Evolutionary conservation across 768 basidiomycete genomes (phyloP).

Genomic region (Antrodiella citrinella): DNA sequence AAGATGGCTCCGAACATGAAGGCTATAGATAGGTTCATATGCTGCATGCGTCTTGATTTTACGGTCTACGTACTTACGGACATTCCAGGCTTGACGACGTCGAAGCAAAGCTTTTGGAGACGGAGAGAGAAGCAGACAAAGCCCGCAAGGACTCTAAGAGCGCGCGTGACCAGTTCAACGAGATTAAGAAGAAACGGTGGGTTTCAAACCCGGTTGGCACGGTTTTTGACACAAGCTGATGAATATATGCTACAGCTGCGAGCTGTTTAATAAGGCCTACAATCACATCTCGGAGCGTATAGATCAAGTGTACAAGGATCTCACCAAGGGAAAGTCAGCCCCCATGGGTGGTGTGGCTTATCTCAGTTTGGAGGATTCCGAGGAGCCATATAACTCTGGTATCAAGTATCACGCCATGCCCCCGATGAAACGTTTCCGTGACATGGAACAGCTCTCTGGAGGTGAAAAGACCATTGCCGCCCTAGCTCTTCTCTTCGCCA

Average conservation of each 20-base stretch:
- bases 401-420: slow-evolving; percentile 99
- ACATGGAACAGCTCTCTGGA: slow-evolving; percentile 98
- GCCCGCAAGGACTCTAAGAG: slow-evolving; percentile 83
- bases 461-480: slow-evolving; percentile 99
- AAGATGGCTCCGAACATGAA: slow-evolving; percentile 96
- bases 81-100: slow-evolving; percentile 68
- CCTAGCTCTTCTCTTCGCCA: slow-evolving; percentile 91
- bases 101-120: slow-evolving; percentile 76
- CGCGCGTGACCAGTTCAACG: slow-evolving; percentile 89
- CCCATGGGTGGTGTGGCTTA: slow-evolving; percentile 97
- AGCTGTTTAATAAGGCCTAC: slow-evolving; percentile 93
- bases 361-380: slow-evolving; percentile 90
- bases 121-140: slow-evolving; percentile 88
- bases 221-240: background rate
- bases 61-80: background rate
- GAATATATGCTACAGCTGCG: slow-evolving; percentile 38
- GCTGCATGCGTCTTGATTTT: background rate
- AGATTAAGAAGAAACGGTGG: slow-evolving; percentile 75
- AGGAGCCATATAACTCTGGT: slow-evolving; percentile 84
- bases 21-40: slow-evolving; percentile 74
- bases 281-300: slow-evolving; percentile 93
- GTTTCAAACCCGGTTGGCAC: slow-evolving; percentile 14
- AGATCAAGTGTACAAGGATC: slow-evolving; percentile 93
- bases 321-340: slow-evolving; percentile 90
- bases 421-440: slow-evolving; percentile 97